phyloP scores from a whole-genome alignment of 2,329 filamentous ascomycete species.

The Stachybotrys chartarum region DNA sequence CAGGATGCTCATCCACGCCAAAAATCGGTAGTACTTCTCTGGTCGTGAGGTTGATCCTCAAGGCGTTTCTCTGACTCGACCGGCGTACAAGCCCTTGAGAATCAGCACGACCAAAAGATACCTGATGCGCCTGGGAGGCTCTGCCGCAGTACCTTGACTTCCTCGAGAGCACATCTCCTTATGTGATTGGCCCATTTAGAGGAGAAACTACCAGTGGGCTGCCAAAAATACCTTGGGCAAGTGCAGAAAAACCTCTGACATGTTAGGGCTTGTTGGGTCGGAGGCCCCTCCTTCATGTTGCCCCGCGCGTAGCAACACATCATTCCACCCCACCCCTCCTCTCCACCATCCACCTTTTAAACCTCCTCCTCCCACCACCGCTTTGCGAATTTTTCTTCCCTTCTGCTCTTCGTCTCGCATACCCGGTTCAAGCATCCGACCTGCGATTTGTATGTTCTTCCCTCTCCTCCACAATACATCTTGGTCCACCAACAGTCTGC shows the following conservation, averaged over 20 bases:
- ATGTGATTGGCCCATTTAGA: slow-evolving; percentile 3
- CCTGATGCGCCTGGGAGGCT: not conserved
- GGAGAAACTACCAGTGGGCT: not conserved
- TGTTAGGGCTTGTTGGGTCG: slow-evolving; percentile 26
- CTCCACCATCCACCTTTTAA: slow-evolving; percentile 27
- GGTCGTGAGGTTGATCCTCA: too few species aligned
- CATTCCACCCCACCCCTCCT: slow-evolving; percentile 18
- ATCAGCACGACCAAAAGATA: not conserved
- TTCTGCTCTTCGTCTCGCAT: slow-evolving; percentile 35
- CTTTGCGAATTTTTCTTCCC: slow-evolving; percentile 26
- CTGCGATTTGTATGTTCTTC: slow-evolving; percentile 29
- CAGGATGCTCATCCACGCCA: too few species aligned
- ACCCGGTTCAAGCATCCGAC: slow-evolving; percentile 37
- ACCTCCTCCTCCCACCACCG: slow-evolving; percentile 29
- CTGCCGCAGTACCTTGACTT: not conserved
- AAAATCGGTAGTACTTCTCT: too few species aligned
- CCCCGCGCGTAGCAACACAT: slow-evolving; percentile 24
- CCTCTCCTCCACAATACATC: slow-evolving; percentile 2
- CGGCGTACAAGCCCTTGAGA: too few species aligned
- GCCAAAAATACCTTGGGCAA: slow-evolving; percentile 8
- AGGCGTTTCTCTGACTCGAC: too few species aligned
- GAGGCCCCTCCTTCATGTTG: slow-evolving; percentile 13
- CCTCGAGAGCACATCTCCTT: not conserved
- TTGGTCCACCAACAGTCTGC: slow-evolving; percentile 1
- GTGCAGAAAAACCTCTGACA: slow-evolving; percentile 17